A percentile compares a stretch with the other conserved stretches of the same genome.
phyloP scores from a whole-genome alignment of 139 green algal genomes.

The Auxenochlorella protothecoides region DNA sequence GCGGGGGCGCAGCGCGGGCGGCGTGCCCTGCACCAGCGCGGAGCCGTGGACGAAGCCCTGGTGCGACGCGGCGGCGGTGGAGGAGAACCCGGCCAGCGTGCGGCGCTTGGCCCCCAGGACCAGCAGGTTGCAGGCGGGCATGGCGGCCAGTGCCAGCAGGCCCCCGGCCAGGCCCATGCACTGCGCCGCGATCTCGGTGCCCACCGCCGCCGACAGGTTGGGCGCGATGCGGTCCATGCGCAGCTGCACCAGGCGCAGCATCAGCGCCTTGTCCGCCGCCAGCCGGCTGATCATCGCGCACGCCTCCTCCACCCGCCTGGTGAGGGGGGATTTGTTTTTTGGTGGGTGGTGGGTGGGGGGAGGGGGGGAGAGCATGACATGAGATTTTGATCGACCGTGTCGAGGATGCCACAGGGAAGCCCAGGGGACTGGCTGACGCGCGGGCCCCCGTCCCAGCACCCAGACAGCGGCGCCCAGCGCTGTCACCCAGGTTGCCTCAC shows the following conservation, averaged over 20 bases:
- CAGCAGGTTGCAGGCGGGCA: constrained; percentile 93
- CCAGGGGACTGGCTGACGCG: background rate
- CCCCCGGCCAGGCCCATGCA: constrained; percentile 90
- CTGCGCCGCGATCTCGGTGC: constrained; percentile 79
- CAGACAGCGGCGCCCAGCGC: no score
- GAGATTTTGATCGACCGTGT: background rate
- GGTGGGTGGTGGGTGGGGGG: background rate
- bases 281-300: constrained; percentile 69
- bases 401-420: background rate
- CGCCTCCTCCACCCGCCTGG: constrained; percentile 42
- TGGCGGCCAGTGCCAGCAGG: constrained; percentile 68
- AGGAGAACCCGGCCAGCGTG: constrained; percentile 71
- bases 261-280: constrained; percentile 71
- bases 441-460: no score
- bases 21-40: constrained; percentile 56
- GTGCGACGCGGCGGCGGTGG: constrained; percentile 52
- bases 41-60: constrained; percentile 65
- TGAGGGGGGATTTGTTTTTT: no score
- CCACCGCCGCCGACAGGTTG: constrained; percentile 82
- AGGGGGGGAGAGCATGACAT: background rate
- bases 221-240: constrained; percentile 87
- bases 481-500: no score
- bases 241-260: constrained; percentile 75
- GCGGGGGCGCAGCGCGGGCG: constrained; percentile 60
- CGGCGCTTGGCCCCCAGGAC: constrained; percentile 84